Evolutionary conservation across 768 basidiomycete species (phyloP).

Genomic region (Panus rudis): DNA sequence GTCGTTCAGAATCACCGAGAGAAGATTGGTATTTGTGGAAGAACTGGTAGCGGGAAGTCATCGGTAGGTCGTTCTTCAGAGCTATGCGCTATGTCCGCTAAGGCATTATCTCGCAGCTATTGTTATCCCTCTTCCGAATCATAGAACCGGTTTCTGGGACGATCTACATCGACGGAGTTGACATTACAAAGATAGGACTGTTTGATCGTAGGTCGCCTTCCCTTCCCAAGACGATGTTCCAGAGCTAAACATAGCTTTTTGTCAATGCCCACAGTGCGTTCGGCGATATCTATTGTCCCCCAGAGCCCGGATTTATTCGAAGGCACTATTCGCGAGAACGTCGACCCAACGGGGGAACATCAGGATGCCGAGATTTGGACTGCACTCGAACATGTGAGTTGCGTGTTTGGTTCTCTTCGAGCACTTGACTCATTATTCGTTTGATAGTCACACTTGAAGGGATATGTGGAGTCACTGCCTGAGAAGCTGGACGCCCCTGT

Average conservation of each 20-base stretch:
- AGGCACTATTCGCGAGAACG: constrained; percentile 76
- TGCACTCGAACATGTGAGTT: constrained; percentile 72
- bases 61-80: constrained; percentile 36
- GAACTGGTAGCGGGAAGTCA: constrained; percentile 79
- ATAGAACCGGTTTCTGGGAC: constrained; percentile 64
- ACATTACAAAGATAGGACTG: constrained; percentile 70
- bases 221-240: not conserved
- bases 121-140: constrained; percentile 72
- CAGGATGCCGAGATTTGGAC: constrained; percentile 82
- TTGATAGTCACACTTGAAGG: constrained; percentile 56
- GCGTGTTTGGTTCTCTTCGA: constrained; percentile 15
- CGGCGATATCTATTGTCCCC: constrained; percentile 79
- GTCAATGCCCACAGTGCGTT: constrained; percentile 60
- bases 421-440: not conserved
- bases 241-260: constrained; percentile 1
- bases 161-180: constrained; percentile 67
- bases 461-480: constrained; percentile 57
- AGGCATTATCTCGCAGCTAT: constrained; percentile 41
- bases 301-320: constrained; percentile 63
- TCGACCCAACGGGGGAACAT: constrained; percentile 76
- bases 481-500: constrained; percentile 69
- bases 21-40: constrained; percentile 85
- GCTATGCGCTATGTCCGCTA: constrained; percentile 6
- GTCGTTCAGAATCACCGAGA: constrained; percentile 59
- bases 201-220: constrained; percentile 46